Conservation (phyloP, 2,329 filamentous ascomycete genomes). For the Trichoderma harzianum region DNA sequence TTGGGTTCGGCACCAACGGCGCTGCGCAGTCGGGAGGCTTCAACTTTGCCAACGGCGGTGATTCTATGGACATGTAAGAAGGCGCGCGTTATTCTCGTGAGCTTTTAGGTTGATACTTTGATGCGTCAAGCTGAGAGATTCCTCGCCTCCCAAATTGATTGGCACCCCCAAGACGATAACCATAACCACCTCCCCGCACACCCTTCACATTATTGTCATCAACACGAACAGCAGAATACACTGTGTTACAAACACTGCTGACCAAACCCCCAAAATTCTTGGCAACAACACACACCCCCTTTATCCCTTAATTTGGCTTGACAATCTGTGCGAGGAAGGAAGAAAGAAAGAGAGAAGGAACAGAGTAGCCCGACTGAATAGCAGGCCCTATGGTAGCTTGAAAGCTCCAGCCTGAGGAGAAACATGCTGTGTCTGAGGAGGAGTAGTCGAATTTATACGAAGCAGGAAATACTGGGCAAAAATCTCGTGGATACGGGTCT, state of each 20-base stretch:
- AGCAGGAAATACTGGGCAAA: slow-evolving; percentile 23
- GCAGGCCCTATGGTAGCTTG: slow-evolving; percentile 58
- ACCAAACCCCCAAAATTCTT: slow-evolving; percentile 24
- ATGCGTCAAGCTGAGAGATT: slow-evolving; percentile 1
- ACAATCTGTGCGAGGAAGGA: slow-evolving; percentile 33
- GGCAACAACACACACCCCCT: slow-evolving; percentile 32
- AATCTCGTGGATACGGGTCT: slow-evolving; percentile 18
- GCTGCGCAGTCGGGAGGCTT: slow-evolving; percentile 72
- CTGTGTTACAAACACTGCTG: background rate
- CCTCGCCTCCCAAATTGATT: slow-evolving; percentile 8
- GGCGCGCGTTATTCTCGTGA: background rate
- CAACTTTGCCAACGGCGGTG: slow-evolving; percentile 78
- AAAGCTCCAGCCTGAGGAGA: slow-evolving; percentile 58
- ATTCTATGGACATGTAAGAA: slow-evolving; percentile 63
- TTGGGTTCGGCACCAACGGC: slow-evolving; percentile 71
- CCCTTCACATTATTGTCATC: slow-evolving; percentile 12
- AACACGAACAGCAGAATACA: slow-evolving; percentile 11
- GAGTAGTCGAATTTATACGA: slow-evolving; percentile 2
- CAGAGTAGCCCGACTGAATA: slow-evolving; percentile 24
- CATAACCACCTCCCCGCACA: background rate
- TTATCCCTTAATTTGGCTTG: slow-evolving; percentile 34
- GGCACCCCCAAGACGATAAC: slow-evolving; percentile 10
- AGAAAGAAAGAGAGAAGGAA: background rate
- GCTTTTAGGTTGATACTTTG: background rate
- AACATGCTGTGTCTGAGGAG: slow-evolving; percentile 27